Percentiles rank a stretch among this genome's conserved stretches.
phyloP scores from a whole-genome alignment of 108 stramenopile species.

The Licmophora abbreviata region DNA sequence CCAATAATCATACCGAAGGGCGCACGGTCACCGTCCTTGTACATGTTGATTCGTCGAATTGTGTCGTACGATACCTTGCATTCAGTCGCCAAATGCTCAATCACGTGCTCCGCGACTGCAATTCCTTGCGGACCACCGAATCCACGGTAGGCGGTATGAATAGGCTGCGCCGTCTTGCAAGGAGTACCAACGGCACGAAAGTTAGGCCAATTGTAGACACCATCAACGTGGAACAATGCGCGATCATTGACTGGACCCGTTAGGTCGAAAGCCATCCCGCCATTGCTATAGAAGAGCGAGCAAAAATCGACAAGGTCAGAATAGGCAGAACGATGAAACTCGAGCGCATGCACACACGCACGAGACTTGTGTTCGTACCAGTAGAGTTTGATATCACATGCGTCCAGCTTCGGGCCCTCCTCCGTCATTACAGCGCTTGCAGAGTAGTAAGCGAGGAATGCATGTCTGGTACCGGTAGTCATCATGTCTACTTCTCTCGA shows the following conservation, averaged over 20 bases:
- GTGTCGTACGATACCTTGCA: conserved; percentile 46
- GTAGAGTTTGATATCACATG: conserved; percentile 71
- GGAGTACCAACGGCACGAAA: conserved; percentile 66
- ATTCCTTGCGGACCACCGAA: conserved; percentile 91
- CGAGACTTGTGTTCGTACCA: too few relatives aligned
- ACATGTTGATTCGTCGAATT: conserved; percentile 76
- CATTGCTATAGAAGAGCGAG: conserved; percentile 90
- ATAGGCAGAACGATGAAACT: too few relatives aligned
- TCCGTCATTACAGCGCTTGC: conserved; percentile 72
- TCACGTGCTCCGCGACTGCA: conserved; percentile 75
- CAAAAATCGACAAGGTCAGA: too few relatives aligned
- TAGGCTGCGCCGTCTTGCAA: conserved; percentile 88
- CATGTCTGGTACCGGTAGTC: conserved; percentile 68
- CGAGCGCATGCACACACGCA: too few relatives aligned
- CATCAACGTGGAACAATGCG: conserved; percentile 89
- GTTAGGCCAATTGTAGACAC: conserved; percentile 80
- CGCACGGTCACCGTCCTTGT: conserved; percentile 61
- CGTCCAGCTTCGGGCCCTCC: conserved; percentile 64
- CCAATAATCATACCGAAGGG: conserved; percentile 83
- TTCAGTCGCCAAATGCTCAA: conserved; percentile 82
- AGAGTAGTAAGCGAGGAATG: conserved; percentile 77
- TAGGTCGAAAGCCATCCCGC: conserved; percentile 81
- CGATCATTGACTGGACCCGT: conserved; percentile 85
- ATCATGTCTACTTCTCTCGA: conserved; percentile 92
- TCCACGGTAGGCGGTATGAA: conserved; percentile 91